Conservation (phyloP, 2,329 filamentous ascomycete genomes). For the Arthrobotrys conoides region DNA sequence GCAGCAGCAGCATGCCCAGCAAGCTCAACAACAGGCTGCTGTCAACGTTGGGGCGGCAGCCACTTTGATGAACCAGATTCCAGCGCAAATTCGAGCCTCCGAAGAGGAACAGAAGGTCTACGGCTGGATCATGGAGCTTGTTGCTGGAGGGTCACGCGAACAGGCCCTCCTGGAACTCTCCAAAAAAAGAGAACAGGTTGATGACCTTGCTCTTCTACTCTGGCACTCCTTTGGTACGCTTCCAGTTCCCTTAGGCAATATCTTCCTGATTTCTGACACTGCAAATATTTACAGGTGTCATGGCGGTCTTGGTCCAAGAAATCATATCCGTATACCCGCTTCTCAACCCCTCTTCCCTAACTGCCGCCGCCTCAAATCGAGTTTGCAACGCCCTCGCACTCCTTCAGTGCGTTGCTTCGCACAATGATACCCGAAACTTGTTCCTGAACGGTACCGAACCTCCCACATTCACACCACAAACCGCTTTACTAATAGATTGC, state of each 20-base stretch:
- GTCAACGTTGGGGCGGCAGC: constrained; percentile 66
- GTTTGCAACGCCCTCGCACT: constrained; percentile 97
- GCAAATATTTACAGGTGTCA: constrained; percentile 78
- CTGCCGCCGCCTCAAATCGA: constrained; percentile 94
- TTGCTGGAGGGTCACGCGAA: constrained; percentile 76
- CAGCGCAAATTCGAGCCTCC: constrained; percentile 56
- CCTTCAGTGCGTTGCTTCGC: constrained; percentile 95
- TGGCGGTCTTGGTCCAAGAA: constrained; percentile 96
- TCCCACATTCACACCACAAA: background rate
- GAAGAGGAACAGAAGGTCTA: constrained; percentile 65
- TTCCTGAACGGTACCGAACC: constrained; percentile 83
- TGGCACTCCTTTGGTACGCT: constrained; percentile 97
- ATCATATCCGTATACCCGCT: constrained; percentile 99
- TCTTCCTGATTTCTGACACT: background rate
- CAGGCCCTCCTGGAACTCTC: constrained; percentile 93
- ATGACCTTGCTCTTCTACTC: constrained; percentile 92
- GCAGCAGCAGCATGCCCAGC: constrained; percentile 34
- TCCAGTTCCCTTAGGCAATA: background rate
- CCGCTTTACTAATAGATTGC: constrained; percentile 47
- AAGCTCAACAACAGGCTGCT: constrained; percentile 72
- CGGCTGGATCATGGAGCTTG: constrained; percentile 64
- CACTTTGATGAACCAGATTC: constrained; percentile 58
- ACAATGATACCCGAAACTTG: constrained; percentile 93
- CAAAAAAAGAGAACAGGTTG: constrained; percentile 98
- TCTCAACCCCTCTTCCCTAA: constrained; percentile 95